Evolutionary conservation across 2,329 filamentous ascomycete genomes (phyloP), one percentile per base, ranked within the genome.

Genomic region (Onygenales sp.): DNA sequence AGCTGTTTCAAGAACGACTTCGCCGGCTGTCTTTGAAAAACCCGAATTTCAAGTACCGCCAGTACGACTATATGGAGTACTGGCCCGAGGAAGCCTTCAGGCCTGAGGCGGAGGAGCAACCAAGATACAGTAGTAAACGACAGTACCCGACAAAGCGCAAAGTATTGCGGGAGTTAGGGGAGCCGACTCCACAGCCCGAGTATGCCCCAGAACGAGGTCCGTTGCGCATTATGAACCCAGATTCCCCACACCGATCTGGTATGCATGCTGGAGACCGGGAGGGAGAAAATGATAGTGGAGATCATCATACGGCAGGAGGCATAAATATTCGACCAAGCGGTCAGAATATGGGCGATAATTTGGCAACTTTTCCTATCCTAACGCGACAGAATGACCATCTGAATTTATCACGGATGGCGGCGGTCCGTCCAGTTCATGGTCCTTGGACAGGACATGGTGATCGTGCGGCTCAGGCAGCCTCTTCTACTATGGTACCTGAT

Each of bases 1-100:
- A 63, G 42, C 53, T 67, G n/a, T 63, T 66, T 10, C 34, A 54
- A 7, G 63, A 67, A 54, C 58, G 59, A 13, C 51, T 55, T 9
- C 50, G 46, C 10, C 55, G 62, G 14, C 32, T 63, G 13, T 52
- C 53, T 7, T 45, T 49, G 36, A 51, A 53, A 34, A 55, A 57
- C 33, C 56, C 53, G 11, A 32, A 54, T 34, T 44, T 62, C 43
- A 39, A 59, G 32, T 34, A 57, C 43, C 44, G 31, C 42, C 33
- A 39, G 31, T 49, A 49, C 31, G 44, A 53, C 11, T 49, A 47
- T 27, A 46, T 42, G 44, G 44, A 52, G 7, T 33, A 47, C 13
- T 48, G 34, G 42, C 36, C 31, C 13, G 37, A 42, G 14, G 48
- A 33, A 14, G 27, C 42, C 9, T 40, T 47, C 11, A n/a, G 8